phyloP scores from a whole-genome alignment of 306 rosid species.

The Biancaea sappan region DNA sequence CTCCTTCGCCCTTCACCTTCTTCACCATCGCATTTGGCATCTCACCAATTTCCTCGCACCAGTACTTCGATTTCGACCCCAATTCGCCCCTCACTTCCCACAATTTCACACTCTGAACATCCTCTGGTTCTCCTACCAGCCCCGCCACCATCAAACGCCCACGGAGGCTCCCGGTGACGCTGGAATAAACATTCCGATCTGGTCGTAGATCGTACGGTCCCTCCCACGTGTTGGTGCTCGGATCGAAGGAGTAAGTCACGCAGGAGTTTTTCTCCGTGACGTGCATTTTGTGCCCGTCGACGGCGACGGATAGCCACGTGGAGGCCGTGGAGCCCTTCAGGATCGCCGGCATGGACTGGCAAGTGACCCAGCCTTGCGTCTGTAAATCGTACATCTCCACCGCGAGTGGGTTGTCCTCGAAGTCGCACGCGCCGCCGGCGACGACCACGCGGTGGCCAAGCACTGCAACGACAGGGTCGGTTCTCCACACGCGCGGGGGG shows the following conservation, averaged over 20 bases:
- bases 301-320: slow-evolving; percentile 62
- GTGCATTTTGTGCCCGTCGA: slow-evolving; percentile 39
- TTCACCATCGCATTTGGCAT: slow-evolving; percentile 64
- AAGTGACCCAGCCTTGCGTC: slow-evolving; percentile 45
- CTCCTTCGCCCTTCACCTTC: slow-evolving; percentile 43
- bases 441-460: slow-evolving; percentile 46
- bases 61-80: slow-evolving; percentile 16
- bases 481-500: slow-evolving; percentile 57
- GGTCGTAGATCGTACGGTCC: slow-evolving; percentile 63
- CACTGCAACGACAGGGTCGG: slow-evolving; percentile 60
- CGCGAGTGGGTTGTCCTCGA: slow-evolving; percentile 64
- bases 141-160: slow-evolving; percentile 55
- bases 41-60: slow-evolving; percentile 51
- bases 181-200: slow-evolving; percentile 15
- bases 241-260: slow-evolving; percentile 51
- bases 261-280: slow-evolving; percentile 60
- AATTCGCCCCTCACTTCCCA: slow-evolving; percentile 52
- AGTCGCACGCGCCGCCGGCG: slow-evolving; percentile 62
- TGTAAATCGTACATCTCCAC: slow-evolving; percentile 56
- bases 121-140: slow-evolving; percentile 42
- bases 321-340: slow-evolving; percentile 55
- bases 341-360: slow-evolving; percentile 54
- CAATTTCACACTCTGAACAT: slow-evolving; percentile 46
- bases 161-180: slow-evolving; percentile 37
- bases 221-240: slow-evolving; percentile 45